Conservation (phyloP, 441 rosid species). For the Corymbia citriodora region DNA sequence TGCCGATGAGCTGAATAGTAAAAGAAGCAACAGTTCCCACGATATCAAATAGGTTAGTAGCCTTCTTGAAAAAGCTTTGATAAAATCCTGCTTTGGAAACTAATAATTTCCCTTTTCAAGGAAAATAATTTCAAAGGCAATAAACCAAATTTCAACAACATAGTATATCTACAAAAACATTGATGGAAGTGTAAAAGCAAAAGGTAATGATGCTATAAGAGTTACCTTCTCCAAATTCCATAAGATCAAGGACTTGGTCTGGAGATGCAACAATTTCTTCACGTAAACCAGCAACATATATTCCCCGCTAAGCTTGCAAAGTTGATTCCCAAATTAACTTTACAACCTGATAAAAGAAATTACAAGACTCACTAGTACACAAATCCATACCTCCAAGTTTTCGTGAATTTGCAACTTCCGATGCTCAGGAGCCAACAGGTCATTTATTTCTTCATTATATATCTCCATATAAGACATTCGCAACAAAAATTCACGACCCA, state of each 20-base stretch:
- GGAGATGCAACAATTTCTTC: constrained; percentile 96
- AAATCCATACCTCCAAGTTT: constrained; percentile 56
- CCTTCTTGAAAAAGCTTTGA: not conserved
- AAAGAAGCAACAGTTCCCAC: not conserved
- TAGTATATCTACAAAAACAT: not conserved
- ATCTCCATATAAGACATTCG: constrained; percentile 97
- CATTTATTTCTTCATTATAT: constrained; percentile 93
- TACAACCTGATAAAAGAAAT: not conserved
- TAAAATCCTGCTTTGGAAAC: not conserved
- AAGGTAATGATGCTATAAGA: not conserved
- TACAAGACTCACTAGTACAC: not conserved
- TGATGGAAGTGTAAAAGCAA: not conserved
- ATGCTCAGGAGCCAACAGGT: constrained; percentile 86
- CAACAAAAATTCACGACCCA: constrained; percentile 77
- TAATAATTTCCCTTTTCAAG: not conserved
- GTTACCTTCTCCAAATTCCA: constrained; percentile 92
- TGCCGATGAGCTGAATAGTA: constrained; percentile 79
- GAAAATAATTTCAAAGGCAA: not conserved
- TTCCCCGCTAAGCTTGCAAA: constrained; percentile 58
- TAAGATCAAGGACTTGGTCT: constrained; percentile 83
- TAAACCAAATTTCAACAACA: not conserved
- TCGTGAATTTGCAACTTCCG: constrained; percentile 92
- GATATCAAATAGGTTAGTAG: not conserved
- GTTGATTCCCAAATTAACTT: not conserved
- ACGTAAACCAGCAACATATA: constrained; percentile 88